Evolutionary conservation across 2,329 filamentous ascomycete species (phyloP).

Genomic region (Penicillium sp.): DNA sequence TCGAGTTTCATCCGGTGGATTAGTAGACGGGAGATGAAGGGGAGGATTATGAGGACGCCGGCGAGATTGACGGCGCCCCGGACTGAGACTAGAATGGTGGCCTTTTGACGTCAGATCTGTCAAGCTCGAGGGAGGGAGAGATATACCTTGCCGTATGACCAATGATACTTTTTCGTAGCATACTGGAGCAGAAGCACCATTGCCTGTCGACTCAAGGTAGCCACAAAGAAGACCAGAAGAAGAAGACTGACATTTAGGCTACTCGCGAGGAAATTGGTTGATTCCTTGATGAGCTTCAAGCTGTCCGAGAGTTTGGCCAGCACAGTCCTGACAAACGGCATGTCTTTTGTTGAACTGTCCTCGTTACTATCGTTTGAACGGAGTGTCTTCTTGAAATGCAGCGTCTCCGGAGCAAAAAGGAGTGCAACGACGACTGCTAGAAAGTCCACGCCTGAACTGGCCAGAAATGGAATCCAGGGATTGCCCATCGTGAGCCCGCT

Average conservation of each 20-base stretch:
- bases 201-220: conserved; percentile 1
- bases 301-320: not conserved
- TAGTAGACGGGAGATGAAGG: not conserved
- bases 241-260: conserved; percentile 3
- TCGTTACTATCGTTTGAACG: not conserved
- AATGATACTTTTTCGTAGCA: conserved; percentile 5
- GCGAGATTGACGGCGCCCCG: conserved; percentile 4
- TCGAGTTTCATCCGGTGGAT: not conserved
- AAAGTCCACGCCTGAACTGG: conserved; percentile 5
- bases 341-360: not conserved
- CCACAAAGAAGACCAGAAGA: conserved; percentile 2
- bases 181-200: conserved; percentile 7
- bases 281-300: not conserved
- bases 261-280: not conserved
- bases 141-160: conserved; percentile 3
- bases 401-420: conserved; percentile 6
- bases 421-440: conserved; percentile 3
- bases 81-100: conserved; percentile 3
- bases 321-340: not conserved
- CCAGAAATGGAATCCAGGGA: conserved; percentile 20
- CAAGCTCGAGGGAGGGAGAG: not conserved
- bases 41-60: conserved; percentile 6
- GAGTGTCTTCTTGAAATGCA: not conserved
- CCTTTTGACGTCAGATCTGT: not conserved
- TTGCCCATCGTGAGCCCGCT: conserved; percentile 26